Conservation (phyloP, 2,329 filamentous ascomycete species). For the Graphilbum ipis-grandicollis region DNA sequence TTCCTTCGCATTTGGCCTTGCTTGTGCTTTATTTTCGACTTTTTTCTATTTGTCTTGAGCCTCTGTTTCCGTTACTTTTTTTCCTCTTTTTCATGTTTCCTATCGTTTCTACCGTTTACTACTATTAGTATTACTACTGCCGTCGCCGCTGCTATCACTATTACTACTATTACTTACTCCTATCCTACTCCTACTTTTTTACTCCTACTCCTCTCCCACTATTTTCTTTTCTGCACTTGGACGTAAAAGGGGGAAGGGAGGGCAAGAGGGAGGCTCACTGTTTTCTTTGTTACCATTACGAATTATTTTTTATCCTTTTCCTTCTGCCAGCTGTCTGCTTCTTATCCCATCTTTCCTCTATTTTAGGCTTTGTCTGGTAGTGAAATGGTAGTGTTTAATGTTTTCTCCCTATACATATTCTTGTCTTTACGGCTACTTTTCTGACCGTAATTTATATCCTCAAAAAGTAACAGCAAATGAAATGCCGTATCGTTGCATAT, state of each 20-base stretch:
- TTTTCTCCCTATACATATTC: no score
- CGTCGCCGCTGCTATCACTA: background rate
- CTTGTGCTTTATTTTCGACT: background rate
- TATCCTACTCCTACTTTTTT: conserved; percentile 12
- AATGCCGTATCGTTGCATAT: no score
- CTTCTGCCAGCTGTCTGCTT: background rate
- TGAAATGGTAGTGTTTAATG: no score
- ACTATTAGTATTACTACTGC: background rate
- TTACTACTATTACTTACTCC: background rate
- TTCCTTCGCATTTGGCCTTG: background rate
- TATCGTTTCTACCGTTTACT: no score
- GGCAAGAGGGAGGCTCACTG: conserved; percentile 6
- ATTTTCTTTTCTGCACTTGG: conserved; percentile 1
- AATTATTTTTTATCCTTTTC: background rate
- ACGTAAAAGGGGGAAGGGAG: conserved; percentile 3
- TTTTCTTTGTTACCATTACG: conserved; percentile 5
- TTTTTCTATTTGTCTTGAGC: background rate
- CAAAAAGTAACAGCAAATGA: no score
- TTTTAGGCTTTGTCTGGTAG: no score
- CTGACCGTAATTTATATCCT: no score
- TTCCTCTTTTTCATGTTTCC: conserved; percentile 2
- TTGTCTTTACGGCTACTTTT: no score
- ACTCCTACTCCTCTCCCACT: no score
- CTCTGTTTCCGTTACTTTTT: conserved; percentile 1
- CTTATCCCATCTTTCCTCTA: background rate